Percentiles rank a stretch among this genome's conserved stretches.
phyloP scores from a whole-genome alignment of 2,329 filamentous ascomycete species.

The Microthyrium microscopicum region DNA sequence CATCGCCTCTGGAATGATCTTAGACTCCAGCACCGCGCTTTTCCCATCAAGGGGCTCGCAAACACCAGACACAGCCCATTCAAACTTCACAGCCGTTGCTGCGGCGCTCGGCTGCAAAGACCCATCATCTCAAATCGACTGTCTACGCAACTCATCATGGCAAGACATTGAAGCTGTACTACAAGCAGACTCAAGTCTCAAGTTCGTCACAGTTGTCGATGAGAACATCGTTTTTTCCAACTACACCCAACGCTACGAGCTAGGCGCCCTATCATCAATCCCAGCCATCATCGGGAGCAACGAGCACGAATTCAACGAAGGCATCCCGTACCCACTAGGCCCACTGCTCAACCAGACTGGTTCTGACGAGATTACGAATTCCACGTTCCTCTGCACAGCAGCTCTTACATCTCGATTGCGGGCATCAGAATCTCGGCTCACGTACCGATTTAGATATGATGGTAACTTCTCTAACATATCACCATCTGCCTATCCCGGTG shows the following conservation, averaged over 20 bases:
- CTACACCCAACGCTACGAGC: conserved; percentile 16
- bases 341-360: conserved; percentile 13
- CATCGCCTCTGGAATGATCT: conserved; percentile 14
- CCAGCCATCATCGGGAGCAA: conserved; percentile 1
- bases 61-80: conserved; percentile 13
- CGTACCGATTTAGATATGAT: conserved; percentile 22
- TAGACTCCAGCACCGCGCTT: conserved; percentile 17
- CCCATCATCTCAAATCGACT: conserved; percentile 17
- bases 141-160: conserved; percentile 19
- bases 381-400: conserved; percentile 8
- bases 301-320: not conserved
- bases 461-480: conserved; percentile 21
- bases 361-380: conserved; percentile 14
- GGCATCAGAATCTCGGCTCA: conserved; percentile 9
- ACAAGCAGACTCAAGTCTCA: conserved; percentile 8
- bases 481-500: conserved; percentile 19
- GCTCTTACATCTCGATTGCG: not conserved
- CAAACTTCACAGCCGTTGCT: conserved; percentile 24
- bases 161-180: conserved; percentile 18
- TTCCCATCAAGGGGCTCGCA: conserved; percentile 12
- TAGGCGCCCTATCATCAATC: not conserved
- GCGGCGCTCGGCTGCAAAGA: conserved; percentile 18
- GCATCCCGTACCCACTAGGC: conserved; percentile 14
- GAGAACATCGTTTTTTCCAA: conserved; percentile 19
- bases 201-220: conserved; percentile 16